A percentile compares a stretch with the other conserved stretches of the same genome.
Evolutionary conservation across 2,329 filamentous ascomycete species (phyloP).

Genomic region (Cadophora luteo-olivacea): DNA sequence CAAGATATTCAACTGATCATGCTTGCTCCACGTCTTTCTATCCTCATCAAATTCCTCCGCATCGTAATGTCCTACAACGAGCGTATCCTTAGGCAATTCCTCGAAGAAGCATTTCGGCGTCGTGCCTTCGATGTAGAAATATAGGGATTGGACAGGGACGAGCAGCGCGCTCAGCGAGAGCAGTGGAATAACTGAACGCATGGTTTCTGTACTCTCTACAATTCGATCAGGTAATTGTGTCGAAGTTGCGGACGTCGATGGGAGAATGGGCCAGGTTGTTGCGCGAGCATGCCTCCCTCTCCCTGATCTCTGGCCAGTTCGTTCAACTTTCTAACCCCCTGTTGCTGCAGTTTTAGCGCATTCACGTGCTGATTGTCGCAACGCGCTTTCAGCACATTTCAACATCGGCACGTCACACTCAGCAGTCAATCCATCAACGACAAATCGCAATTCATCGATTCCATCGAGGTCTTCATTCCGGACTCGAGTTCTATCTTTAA

Average conservation of each 20-base stretch:
- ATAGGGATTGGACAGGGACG: constrained; percentile 78
- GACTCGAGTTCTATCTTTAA: background rate
- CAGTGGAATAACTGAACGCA: constrained; percentile 68
- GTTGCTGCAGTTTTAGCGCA: constrained; percentile 4
- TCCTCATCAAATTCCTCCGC: constrained; percentile 84
- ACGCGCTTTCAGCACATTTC: constrained; percentile 16
- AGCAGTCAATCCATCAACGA: constrained; percentile 13
- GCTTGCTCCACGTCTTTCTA: constrained; percentile 70
- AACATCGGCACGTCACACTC: constrained; percentile 6
- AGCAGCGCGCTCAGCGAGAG: constrained; percentile 67
- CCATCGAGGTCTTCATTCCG: constrained; percentile 9
- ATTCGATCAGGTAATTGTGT: constrained; percentile 1
- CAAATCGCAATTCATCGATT: background rate
- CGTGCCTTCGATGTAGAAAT: constrained; percentile 92
- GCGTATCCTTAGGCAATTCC: constrained; percentile 94
- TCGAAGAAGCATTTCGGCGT: constrained; percentile 96
- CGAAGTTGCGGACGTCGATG: background rate
- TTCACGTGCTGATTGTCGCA: constrained; percentile 29
- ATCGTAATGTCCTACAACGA: constrained; percentile 92
- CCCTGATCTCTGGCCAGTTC: constrained; percentile 27
- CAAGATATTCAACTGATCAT: constrained; percentile 80
- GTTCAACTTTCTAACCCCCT: constrained; percentile 20
- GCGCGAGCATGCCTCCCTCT: constrained; percentile 24
- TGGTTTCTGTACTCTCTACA: constrained; percentile 43
- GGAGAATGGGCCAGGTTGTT: constrained; percentile 21